Evolutionary conservation across 1,284 basidiomycete species (phyloP), one percentile per base, ranked within the genome.

Genomic region (Pseudomicrostroma phylloplanum): DNA sequence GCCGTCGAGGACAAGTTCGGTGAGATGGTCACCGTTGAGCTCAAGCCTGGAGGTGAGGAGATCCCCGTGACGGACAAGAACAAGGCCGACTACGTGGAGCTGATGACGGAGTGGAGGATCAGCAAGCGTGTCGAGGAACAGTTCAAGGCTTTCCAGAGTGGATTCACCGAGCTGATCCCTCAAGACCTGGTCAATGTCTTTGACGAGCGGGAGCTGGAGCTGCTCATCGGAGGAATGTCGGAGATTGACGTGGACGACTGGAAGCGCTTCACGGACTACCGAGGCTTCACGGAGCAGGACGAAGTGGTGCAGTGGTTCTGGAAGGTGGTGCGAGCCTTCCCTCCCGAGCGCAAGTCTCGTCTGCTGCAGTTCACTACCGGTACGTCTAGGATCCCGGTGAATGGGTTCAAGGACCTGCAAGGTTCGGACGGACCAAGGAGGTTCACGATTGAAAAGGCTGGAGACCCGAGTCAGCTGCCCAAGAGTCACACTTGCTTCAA

Each of bases 291-390:
- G 30, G 76, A 72, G 63, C 71, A 75, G 60, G 74, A 79, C 67
- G 74, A 77, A 62, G 94, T 98, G 64, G 91, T 99, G 68, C 91
- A 96, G 80, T 98, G 96, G 96, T 99, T 99, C 86, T 99, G 96
- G 96, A 89, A 97, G 82, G 93, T 91, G 75, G 90, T 98, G 62
- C 87, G 90, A 61, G 88, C 88, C 58, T 98, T 94, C 94, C 92
- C 94, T 7, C 85, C 92, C 0, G 96, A 98, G 82, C 88, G 92
- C 80, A 96, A 97, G 82, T 90, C 90, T 55, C 88, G 94, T 9
- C 82, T 97, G 63, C 67, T 79, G 57, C 94, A 98, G 81, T 97
- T 99, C 80, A 92, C 93, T 7, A 98, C 96, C 4, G 96, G 96
- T 49, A 98, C 96, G 9, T 93, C 90, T 41, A 85, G 94, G 71